These are phyloP conservation scores for Prillingera fragicola DNA, from an alignment of 1,284 basidiomycete species.

Conservation along the genomic window DNA sequence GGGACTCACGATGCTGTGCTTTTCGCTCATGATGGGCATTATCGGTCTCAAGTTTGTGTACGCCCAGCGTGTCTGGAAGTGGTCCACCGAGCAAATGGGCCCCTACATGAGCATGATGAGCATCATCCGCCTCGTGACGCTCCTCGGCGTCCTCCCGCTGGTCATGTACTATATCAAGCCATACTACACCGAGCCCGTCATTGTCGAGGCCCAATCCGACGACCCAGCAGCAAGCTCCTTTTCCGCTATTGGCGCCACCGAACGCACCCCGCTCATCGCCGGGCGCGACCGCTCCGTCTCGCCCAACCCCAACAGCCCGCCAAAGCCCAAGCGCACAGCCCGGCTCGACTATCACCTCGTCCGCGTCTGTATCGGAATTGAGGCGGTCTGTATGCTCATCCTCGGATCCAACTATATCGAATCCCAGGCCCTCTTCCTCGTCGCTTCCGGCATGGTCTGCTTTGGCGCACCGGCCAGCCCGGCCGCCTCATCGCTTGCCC, in stretches of 20 bases:
- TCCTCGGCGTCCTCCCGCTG: conserved; percentile 60
- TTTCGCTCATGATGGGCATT: conserved; percentile 53
- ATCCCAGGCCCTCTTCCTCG: conserved; percentile 27
- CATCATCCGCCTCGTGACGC: conserved; percentile 57
- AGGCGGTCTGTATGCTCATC: conserved; percentile 55
- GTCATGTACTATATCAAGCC: conserved; percentile 43
- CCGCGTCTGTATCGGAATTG: conserved; percentile 50
- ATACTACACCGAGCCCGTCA: conserved; percentile 17
- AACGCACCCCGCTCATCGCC: conserved; percentile 7
- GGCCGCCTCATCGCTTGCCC: conserved; percentile 42
- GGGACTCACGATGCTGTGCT: conserved; percentile 56
- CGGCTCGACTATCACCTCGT: conserved; percentile 41
- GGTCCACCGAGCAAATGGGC: conserved; percentile 70
- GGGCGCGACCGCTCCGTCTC: conserved; percentile 1
- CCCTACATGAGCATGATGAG: conserved; percentile 66
- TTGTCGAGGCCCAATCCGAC: conserved; percentile 11
- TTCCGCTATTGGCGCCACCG: background rate
- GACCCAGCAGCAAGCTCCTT: conserved; percentile 4
- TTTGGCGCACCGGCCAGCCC: conserved; percentile 36
- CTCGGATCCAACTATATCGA: conserved; percentile 45
- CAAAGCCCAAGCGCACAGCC: conserved; percentile 26
- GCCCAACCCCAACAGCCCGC: conserved; percentile 5
- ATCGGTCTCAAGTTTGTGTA: conserved; percentile 63
- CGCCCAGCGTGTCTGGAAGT: conserved; percentile 60
- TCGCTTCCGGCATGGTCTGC: conserved; percentile 26